Evolutionary conservation across 1,284 basidiomycete species (phyloP), one percentile per base, ranked within the genome.

Genomic region (Sanghuangporus weigelae): DNA sequence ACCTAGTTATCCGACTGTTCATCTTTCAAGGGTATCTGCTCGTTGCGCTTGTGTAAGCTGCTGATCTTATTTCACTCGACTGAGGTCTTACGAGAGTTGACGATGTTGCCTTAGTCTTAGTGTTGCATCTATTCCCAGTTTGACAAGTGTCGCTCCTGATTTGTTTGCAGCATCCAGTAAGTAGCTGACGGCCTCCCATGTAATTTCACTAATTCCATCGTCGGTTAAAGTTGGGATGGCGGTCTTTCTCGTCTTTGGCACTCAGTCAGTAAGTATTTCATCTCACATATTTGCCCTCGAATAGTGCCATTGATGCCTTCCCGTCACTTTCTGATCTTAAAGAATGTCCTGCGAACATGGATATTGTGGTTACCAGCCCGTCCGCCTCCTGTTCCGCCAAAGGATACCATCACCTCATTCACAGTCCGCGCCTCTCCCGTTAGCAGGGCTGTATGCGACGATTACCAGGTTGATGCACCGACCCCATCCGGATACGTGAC

Each of bases 331-430:
- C 26, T 31, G 26, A 19, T 58, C 2, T 21, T 23, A 11, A n/a
- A 76, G 75, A 75, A 76, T 60, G 72, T 77, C 8, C 65, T 76
- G n/a, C 70, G 70, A 11, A 72, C 69, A 35, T 77, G 76, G 75
- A 73, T 70, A 56, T 76, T 75, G 67, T 76, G 75, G 75, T 60
- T 62, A 10, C 61, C 54, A 26, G 46, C 35, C 36, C 48, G 49
- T 16, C 48, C 46, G n/a, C 58, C 58, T 36, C 48, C 48, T 26
- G 46, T 31, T 21, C 58, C 58, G 26, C 58, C 58, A 1, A 60
- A 60, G 49, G 58, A 60, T 21, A 14, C 55, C 6, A 5, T 42
- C 38, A 21, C 12, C 2, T 39, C 55, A 19, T 10, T 21, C 26
- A 16, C 7, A 10, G 6, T 44, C 10, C 42, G n/a, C 14, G 26